These are phyloP conservation scores for Trametes villosa DNA, from an alignment of 768 basidiomycete species.

Conservation along the genomic window DNA sequence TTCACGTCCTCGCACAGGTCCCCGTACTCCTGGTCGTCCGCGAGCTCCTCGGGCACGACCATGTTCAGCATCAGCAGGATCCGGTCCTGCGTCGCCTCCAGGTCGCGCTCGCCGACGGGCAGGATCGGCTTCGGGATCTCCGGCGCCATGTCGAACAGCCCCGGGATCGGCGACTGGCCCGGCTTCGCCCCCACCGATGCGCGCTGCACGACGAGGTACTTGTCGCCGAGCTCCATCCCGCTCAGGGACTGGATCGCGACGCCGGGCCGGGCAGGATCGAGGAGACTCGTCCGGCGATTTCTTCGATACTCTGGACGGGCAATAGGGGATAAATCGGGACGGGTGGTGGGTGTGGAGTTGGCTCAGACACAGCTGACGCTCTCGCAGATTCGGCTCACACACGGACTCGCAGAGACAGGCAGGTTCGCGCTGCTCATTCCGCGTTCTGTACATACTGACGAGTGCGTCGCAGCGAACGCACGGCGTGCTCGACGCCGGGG, in stretches of 20 bases:
- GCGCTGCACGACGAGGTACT: slow-evolving; percentile 93
- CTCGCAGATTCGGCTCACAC: too few species aligned
- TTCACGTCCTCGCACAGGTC: slow-evolving; percentile 95
- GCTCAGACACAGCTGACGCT: too few species aligned
- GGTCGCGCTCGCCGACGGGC: slow-evolving; percentile 74
- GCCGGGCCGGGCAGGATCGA: slow-evolving; percentile 86
- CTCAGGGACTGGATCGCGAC: slow-evolving; percentile 95
- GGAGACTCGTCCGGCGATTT: too few species aligned
- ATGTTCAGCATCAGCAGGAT: slow-evolving; percentile 99
- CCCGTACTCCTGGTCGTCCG: slow-evolving; percentile 88
- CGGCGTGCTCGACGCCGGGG: too few species aligned
- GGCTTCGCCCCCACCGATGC: slow-evolving; percentile 93
- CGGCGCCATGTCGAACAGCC: slow-evolving; percentile 78
- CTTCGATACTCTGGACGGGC: too few species aligned
- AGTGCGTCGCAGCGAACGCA: too few species aligned
- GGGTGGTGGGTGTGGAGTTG: too few species aligned
- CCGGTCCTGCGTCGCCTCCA: slow-evolving; percentile 57
- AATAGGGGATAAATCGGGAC: too few species aligned
- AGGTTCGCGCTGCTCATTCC: too few species aligned
- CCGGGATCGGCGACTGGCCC: slow-evolving; percentile 62
- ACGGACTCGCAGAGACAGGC: too few species aligned
- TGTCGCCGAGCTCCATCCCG: slow-evolving; percentile 97
- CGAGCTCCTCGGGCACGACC: slow-evolving; percentile 92
- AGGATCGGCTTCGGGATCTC: slow-evolving; percentile 88
- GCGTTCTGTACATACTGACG: too few species aligned